phyloP scores from a whole-genome alignment of 2,329 filamentous ascomycete genomes.

The Trichothecium roseum region DNA sequence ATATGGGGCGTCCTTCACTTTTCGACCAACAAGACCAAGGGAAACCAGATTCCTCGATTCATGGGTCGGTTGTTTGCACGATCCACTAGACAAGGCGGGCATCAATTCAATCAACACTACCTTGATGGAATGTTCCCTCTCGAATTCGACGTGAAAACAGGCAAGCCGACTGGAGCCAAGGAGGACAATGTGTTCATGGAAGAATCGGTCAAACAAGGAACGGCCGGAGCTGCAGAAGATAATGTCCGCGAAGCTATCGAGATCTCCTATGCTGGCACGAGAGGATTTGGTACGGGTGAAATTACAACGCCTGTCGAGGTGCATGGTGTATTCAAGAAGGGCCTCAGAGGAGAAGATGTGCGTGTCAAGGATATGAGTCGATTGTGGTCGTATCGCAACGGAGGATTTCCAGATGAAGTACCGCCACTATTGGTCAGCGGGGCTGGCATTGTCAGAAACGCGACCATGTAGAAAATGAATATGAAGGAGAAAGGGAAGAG shows the following conservation, averaged over 20 bases:
- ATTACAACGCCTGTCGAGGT: constrained; percentile 25
- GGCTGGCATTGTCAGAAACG: constrained; percentile 25
- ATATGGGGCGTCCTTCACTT: constrained; percentile 67
- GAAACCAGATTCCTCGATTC: constrained; percentile 44
- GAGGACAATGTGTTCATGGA: constrained; percentile 52
- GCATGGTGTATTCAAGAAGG: constrained; percentile 19
- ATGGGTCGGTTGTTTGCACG: constrained; percentile 51
- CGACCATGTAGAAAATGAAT: constrained; percentile 20
- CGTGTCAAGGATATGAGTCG: constrained; percentile 51
- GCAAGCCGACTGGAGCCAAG: constrained; percentile 29
- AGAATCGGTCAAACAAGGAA: constrained; percentile 36
- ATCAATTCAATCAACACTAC: constrained; percentile 52
- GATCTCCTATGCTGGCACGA: constrained; percentile 32
- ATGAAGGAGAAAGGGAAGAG: too few species aligned
- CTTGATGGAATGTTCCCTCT: constrained; percentile 52
- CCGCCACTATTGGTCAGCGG: constrained; percentile 24
- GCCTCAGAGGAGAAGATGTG: constrained; percentile 19
- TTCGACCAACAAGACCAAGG: constrained; percentile 30
- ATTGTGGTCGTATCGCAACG: constrained; percentile 54
- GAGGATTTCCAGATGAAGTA: constrained; percentile 36
- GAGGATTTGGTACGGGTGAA: constrained; percentile 24
- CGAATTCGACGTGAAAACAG: constrained; percentile 27
- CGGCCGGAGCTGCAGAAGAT: constrained; percentile 30
- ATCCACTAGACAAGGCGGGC: constrained; percentile 37
- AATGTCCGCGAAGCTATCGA: constrained; percentile 36